Evolutionary conservation across 176 grass and related monocot genomes (phyloP), one percentile per base, ranked within the genome.

Genomic region (Coix lacrymajobi): DNA sequence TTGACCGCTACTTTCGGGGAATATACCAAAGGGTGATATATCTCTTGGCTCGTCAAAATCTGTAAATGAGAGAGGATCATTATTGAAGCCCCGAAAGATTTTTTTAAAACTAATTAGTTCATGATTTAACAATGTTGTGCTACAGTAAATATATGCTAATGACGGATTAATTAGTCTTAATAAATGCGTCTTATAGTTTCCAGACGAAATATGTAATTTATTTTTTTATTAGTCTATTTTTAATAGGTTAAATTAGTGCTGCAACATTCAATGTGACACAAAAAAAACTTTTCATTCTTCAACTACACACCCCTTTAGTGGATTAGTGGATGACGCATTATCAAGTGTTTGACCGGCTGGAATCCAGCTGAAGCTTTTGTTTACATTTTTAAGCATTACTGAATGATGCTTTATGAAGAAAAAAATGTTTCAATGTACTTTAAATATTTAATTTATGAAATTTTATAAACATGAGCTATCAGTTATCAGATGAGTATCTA

Each of bases 21-120:
- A 89, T 75, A 93, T 89, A 16, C 94, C 78, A 13, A 85, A 97
- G 15, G 88, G 51, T 25, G 91, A 87, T 87, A 84, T 88, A 66
- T 93, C 91, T 82, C 79, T 71, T n/a, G 91, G 81, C 7, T 93
- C 84, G 41, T 97, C 94, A 83, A 91, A 93, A 89, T 97, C 94
- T 97, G 91, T 48, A 1, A 75, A 24, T 24, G 20, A n/a, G 19
- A 54, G 7, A n/a, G n/a, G n/a, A n/a, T n/a, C n/a, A n/a, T n/a
- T n/a, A n/a, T n/a, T n/a, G n/a, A n/a, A n/a, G n/a, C n/a, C n/a
- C n/a, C n/a, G n/a, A n/a, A n/a, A n/a, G n/a, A n/a, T n/a, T n/a
- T n/a, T n/a, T n/a, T n/a, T n/a, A n/a, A n/a, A n/a, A n/a, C n/a
- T n/a, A n/a, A n/a, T n/a, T n/a, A n/a, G n/a, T n/a, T n/a, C n/a